Percentiles rank a stretch among this genome's conserved stretches.
Evolutionary conservation across 192 early-diverging fungal species (phyloP).

Genomic region (Coemansia asiatica): DNA sequence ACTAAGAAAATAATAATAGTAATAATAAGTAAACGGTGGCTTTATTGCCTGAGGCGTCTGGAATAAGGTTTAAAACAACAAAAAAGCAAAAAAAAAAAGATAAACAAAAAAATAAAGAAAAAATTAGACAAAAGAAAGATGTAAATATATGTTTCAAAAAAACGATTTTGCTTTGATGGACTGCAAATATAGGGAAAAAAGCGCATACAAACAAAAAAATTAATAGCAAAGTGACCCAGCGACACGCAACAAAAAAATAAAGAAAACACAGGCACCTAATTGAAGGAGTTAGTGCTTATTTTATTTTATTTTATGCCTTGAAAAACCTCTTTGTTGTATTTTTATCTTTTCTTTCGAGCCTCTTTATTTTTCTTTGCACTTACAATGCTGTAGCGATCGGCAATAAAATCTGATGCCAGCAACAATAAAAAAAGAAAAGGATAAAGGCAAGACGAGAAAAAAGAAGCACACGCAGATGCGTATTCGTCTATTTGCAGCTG

Average conservation of each 20-base stretch:
- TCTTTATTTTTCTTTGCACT: slow-evolving; percentile 8
- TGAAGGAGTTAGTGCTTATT: too few relatives aligned
- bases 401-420: not conserved
- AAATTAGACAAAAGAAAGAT: not conserved
- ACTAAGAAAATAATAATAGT: not conserved
- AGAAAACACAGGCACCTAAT: too few relatives aligned
- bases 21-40: not conserved
- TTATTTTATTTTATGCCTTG: too few relatives aligned
- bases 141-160: not conserved
- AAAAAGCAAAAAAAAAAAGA: not conserved
- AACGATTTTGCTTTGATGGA: not conserved
- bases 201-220: not conserved
- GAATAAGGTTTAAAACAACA: slow-evolving; percentile 1
- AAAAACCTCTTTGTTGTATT: not conserved
- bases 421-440: not conserved
- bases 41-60: slow-evolving; percentile 2
- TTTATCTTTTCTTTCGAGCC: not conserved
- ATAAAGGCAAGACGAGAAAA: not conserved
- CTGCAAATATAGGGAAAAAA: too few relatives aligned
- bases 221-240: too few relatives aligned
- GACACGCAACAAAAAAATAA: not conserved
- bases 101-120: not conserved
- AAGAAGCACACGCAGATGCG: slow-evolving; percentile 8
- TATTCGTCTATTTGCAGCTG: not conserved
- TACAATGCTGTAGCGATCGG: slow-evolving; percentile 1